phyloP scores from a whole-genome alignment of 2,329 filamentous ascomycete species.

The Byssothecium circinans region DNA sequence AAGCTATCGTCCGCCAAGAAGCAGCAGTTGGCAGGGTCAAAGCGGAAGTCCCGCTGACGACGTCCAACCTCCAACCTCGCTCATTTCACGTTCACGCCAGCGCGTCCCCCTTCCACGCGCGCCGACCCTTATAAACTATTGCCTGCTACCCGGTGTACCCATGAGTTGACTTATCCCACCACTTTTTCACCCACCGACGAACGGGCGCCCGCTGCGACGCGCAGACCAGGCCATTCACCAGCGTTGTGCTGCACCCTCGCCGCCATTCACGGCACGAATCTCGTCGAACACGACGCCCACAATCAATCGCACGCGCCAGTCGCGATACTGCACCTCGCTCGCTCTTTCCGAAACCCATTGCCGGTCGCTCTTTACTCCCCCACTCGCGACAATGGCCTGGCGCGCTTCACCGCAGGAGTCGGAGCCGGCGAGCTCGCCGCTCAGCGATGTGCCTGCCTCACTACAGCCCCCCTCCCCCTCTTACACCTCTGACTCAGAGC shows the following conservation, averaged over 20 bases:
- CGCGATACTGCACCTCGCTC: not conserved
- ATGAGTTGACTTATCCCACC: constrained; percentile 26
- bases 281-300: not conserved
- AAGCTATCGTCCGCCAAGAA: not conserved
- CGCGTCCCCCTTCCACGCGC: constrained; percentile 29
- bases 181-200: constrained; percentile 14
- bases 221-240: not conserved
- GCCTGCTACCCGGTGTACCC: constrained; percentile 18
- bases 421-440: constrained; percentile 39
- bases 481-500: constrained; percentile 30
- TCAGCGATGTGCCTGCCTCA: constrained; percentile 47
- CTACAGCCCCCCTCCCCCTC: constrained; percentile 7
- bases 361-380: constrained; percentile 6
- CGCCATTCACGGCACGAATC: not conserved
- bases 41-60: constrained; percentile 6
- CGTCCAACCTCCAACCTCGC: constrained; percentile 38
- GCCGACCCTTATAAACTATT: constrained; percentile 10
- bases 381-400: constrained; percentile 1
- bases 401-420: constrained; percentile 10
- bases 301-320: not conserved
- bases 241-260: not conserved
- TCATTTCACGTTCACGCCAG: constrained; percentile 18
- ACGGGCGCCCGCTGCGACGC: constrained; percentile 16
- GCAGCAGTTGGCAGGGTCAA: too few species aligned
- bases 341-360: not conserved